These are phyloP conservation scores for Tympanopsis confertula DNA, from an alignment of 2,329 filamentous ascomycete species.

Conservation along the genomic window DNA sequence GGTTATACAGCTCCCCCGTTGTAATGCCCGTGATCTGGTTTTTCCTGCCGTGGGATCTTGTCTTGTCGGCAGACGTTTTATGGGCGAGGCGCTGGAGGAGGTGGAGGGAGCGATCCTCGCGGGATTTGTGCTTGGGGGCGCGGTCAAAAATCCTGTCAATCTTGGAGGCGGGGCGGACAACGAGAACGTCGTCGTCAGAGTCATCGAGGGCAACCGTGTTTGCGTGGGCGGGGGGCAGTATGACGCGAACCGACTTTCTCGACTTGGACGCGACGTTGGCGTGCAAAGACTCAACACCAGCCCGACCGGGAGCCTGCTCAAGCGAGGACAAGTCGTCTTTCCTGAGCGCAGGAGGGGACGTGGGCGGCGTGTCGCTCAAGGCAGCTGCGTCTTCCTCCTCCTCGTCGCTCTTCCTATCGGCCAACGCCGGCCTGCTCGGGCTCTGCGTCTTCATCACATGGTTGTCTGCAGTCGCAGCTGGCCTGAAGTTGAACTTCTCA, in stretches of 20 bases:
- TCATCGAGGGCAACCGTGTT: constrained; percentile 24
- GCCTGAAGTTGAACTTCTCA: constrained; percentile 68
- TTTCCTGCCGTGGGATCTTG: constrained; percentile 27
- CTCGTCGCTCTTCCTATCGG: too few relatives aligned
- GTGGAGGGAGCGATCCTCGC: constrained; percentile 52
- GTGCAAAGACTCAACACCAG: constrained; percentile 12
- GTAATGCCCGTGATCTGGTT: constrained; percentile 46
- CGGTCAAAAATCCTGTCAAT: constrained; percentile 59
- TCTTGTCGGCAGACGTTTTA: constrained; percentile 49
- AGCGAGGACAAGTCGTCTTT: too few relatives aligned
- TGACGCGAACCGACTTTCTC: constrained; percentile 38
- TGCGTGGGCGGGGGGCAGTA: constrained; percentile 26
- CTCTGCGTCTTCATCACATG: too few relatives aligned
- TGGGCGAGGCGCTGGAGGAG: constrained; percentile 66
- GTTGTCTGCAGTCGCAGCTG: constrained; percentile 21
- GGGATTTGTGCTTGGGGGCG: constrained; percentile 47
- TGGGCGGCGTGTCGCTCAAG: too few relatives aligned
- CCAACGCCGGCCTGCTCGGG: too few relatives aligned
- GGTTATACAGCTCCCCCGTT: constrained; percentile 54
- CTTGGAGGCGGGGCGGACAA: constrained; percentile 32
- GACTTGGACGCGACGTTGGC: constrained; percentile 10
- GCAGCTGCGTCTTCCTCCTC: too few relatives aligned
- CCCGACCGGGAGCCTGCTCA: too few relatives aligned
- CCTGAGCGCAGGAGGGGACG: too few relatives aligned
- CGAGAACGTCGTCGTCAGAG: constrained; percentile 25